A percentile compares a stretch with the other conserved stretches of the same genome.
Evolutionary conservation across 1,284 basidiomycete species (phyloP).

Genomic region (Ceratobasidium sp.): DNA sequence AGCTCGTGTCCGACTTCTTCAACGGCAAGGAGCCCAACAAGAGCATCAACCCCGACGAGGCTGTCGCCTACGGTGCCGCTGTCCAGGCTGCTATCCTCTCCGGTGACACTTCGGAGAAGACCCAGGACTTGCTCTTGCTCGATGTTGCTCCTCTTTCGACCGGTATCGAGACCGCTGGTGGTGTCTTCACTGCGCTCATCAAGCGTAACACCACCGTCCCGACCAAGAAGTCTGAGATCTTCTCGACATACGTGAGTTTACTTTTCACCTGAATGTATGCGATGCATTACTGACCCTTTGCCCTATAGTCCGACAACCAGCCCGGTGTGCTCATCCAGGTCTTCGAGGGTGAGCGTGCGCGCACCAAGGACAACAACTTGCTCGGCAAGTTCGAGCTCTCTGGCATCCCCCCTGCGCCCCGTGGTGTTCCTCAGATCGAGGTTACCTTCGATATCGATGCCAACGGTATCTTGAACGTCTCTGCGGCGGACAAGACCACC

Average conservation of each 20-base stretch:
- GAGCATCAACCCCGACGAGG: conserved; percentile 97
- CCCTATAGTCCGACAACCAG: conserved; percentile 78
- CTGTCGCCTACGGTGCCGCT: conserved; percentile 95
- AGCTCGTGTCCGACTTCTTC: conserved; percentile 72
- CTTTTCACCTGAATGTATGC: neutral
- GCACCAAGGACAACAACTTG: conserved; percentile 98
- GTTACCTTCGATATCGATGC: conserved; percentile 95
- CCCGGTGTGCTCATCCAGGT: conserved; percentile 91
- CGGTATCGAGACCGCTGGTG: conserved; percentile 97
- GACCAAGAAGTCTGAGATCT: conserved; percentile 98
- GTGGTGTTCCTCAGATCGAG: conserved; percentile 95
- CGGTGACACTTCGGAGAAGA: conserved; percentile 95
- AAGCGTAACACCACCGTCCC: conserved; percentile 99
- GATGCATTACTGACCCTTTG: conserved; percentile 2
- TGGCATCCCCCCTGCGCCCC: conserved; percentile 92
- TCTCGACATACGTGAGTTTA: conserved; percentile 87
- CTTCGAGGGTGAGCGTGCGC: conserved; percentile 92
- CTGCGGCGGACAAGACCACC: conserved; percentile 81
- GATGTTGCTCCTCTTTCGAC: conserved; percentile 96
- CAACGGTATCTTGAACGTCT: conserved; percentile 91
- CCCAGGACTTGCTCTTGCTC: conserved; percentile 92
- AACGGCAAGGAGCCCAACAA: conserved; percentile 81
- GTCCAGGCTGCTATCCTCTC: conserved; percentile 97
- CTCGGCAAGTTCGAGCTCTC: conserved; percentile 97
- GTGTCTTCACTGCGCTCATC: conserved; percentile 98